Evolutionary conservation across 768 basidiomycete species (phyloP), one percentile per base, ranked within the genome.

Genomic region (Hygrophorus pudorinus): DNA sequence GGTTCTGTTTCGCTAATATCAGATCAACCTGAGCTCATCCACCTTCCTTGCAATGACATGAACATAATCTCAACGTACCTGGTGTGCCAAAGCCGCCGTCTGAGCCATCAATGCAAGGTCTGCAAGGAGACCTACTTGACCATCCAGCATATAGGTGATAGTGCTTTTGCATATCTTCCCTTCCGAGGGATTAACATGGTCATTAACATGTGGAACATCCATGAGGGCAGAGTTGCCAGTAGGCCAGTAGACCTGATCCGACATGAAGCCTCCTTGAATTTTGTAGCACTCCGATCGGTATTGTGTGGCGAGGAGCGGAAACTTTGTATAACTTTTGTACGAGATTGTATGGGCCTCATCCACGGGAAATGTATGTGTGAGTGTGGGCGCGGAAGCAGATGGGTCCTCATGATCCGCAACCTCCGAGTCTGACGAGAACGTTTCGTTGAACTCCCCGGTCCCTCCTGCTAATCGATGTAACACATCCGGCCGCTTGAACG

Each of bases 71-170:
- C 17, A 31, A 57, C 62, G 17, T 52, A 82, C 82, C 67, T 82
- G 77, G 47, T 75, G 68, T 39, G 83, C 81, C 38, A 84, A 59
- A 2, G 71, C 78, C 4, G 82, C 81, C 33, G 69, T 70, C 59
- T 83, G 81, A 4, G 81, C 78, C 62, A 84, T 69, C 33, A 82
- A 54, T 1, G 77, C 79, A 51, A 85, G 57, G 51, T 85, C 82
- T 31, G 75, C 75, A 16, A 72, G 56, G n/a, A 85, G 61, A 24
- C 81, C 83, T 10, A 79, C 76, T 40, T 70, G 61, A 2, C 81
- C 81, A 52, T 79, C 79, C 38, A 85, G 60, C 73, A 81, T 70
- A 53, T 85, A 85, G 2, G 81, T 85, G 50, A 85, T 74, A 0
- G 78, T 79, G 47, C 71, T 78, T n/a, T 57, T 62, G 60, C 82